Base-by-base conservation (phyloP, 78 protist genomes). In the Bigelowiella natans region DNA sequence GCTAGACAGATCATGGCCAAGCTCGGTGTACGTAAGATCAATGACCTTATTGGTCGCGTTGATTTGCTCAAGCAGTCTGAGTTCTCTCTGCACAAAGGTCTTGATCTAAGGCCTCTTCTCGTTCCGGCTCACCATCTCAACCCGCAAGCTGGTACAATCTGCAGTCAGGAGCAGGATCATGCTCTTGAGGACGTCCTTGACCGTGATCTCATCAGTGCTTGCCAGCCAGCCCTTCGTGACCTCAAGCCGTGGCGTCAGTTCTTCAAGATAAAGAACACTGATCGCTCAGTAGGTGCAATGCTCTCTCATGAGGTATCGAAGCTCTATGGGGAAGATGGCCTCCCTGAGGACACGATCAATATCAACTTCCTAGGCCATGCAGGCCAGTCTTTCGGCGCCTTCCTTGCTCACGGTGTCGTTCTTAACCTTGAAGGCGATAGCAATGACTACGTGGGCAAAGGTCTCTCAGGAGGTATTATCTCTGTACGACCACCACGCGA, bases 311-410 rank as follows among this genome's bases (percentile, higher is more conserved):
- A 90, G 39, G 88, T 95, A 31, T 39, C 93, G 51, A 87, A 82
- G 91, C 37, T 26, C 34, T 40, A 64, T 39, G 88, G 89, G 37
- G 39, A 93, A 82, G 0, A 0, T 1, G 86, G 86, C 34, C 86
- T 88, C 28, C 29, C 38, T 1, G 86, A 2, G 11, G 92, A 91
- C 37, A 28, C 1, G 37, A 26, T 91, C 31, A 29, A 91, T 82
- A 0, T 89, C 51, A 73, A 1, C 31, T 84, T 90, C 91, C 3
- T 1, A 34, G 97, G 97, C 37, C 82, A 94, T 1, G 97, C 96
- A 0, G 97, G 97, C 7, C 97, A 96, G 90, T 85, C 93, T 31
- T 86, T 96, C 64, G 97, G 95, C 38, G 95, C 95, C 82, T 94
- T 87, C 92, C 1, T 89, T 39, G 64, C 89, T 90, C 83, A 0